Evolutionary conservation across 2,329 filamentous ascomycete species (phyloP).

Genomic region (Aspergillus flavus): DNA sequence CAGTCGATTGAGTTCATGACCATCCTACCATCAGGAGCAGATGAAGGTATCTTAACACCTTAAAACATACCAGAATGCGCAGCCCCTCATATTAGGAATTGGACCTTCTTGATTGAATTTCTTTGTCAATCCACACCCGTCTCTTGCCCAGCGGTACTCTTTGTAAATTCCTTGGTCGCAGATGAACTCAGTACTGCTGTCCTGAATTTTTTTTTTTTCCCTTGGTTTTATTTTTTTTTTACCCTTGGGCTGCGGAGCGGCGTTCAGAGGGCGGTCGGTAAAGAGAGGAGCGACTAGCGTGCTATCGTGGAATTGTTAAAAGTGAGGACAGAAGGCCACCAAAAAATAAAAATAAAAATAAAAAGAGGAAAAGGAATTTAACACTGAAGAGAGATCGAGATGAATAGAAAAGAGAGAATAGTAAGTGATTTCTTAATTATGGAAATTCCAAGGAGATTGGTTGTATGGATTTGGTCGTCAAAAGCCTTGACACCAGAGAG

Average conservation of each 20-base stretch:
- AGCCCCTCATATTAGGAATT: conserved; percentile 25
- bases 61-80: conserved; percentile 25
- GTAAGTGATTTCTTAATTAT: background rate
- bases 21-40: background rate
- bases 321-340: conserved; percentile 13
- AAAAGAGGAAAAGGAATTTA: background rate
- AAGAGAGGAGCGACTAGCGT: conserved; percentile 13
- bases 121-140: conserved; percentile 8
- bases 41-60: conserved; percentile 15
- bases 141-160: background rate
- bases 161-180: background rate
- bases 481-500: conserved; percentile 14
- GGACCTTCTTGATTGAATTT: conserved; percentile 10
- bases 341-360: conserved; percentile 1
- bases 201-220: background rate
- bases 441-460: conserved; percentile 11
- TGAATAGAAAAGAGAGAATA: background rate
- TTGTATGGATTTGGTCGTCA: conserved; percentile 7
- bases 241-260: background rate
- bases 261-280: conserved; percentile 20
- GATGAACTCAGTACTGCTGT: conserved; percentile 4
- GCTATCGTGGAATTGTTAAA: background rate
- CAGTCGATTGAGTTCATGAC: background rate
- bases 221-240: conserved; percentile 4
- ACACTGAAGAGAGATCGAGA: background rate